These are phyloP conservation scores for Salix suchowensis DNA, from an alignment of 345 rosid genomes.

Conservation along the genomic window DNA sequence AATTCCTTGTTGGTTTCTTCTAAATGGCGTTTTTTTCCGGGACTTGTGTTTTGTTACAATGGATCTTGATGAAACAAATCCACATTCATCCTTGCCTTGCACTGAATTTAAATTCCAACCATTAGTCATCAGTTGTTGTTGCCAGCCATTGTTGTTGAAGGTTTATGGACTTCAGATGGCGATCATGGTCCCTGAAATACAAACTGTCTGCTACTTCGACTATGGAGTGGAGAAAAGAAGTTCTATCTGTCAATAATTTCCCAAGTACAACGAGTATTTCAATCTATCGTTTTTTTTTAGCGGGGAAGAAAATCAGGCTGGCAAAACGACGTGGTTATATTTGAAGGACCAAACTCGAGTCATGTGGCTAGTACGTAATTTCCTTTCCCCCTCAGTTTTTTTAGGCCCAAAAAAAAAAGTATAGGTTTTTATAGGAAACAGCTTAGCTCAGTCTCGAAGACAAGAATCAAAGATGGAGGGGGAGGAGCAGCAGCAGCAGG, in stretches of 20 bases:
- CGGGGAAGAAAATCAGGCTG: too few species aligned
- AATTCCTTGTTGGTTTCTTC: not conserved
- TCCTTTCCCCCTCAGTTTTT: too few species aligned
- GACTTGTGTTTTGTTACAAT: not conserved
- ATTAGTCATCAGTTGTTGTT: not conserved
- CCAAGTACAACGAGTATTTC: too few species aligned
- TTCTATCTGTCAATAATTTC: too few species aligned
- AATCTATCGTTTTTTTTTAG: too few species aligned
- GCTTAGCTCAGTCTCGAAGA: too few species aligned
- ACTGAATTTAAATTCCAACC: not conserved
- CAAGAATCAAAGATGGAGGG: too few species aligned
- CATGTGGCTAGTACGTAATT: too few species aligned
- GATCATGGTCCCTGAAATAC: not conserved
- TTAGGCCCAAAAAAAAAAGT: too few species aligned
- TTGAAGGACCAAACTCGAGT: too few species aligned
- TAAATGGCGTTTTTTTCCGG: not conserved
- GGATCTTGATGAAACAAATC: not conserved
- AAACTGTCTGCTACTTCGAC: not conserved
- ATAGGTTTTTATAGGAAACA: too few species aligned
- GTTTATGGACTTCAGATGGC: not conserved
- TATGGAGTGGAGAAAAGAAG: not conserved
- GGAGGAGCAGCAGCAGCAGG: conserved; percentile 27
- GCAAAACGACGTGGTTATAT: too few species aligned
- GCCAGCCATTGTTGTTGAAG: not conserved
- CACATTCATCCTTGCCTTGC: not conserved